A percentile compares a stretch with the other conserved stretches of the same genome.
Conservation (phyloP, 345 rosid genomes). For the Eucalyptus melliodora region DNA sequence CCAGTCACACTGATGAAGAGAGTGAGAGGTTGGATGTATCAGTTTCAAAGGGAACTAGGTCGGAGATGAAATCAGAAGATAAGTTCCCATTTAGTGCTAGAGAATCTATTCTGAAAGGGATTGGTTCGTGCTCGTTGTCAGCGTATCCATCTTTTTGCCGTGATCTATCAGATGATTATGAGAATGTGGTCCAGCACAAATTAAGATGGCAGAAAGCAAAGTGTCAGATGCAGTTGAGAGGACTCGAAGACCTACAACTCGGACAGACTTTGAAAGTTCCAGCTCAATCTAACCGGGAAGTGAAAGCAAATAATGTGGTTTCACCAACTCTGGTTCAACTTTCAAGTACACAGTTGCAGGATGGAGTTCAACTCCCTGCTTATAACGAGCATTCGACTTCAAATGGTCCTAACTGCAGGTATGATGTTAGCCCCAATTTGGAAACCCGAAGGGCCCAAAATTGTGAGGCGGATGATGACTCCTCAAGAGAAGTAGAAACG, state of each 20-base stretch:
- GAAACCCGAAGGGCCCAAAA: slow-evolving; percentile 12
- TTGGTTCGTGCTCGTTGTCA: slow-evolving; percentile 22
- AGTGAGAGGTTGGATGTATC: slow-evolving; percentile 16
- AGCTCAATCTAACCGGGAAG: neutral
- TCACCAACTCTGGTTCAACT: neutral
- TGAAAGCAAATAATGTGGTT: neutral
- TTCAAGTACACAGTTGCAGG: neutral
- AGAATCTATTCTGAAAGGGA: slow-evolving; percentile 7
- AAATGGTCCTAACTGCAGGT: neutral
- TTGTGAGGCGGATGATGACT: slow-evolving; percentile 1
- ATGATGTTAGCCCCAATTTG: slow-evolving; percentile 5
- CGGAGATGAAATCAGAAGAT: slow-evolving; percentile 6
- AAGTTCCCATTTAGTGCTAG: slow-evolving; percentile 1
- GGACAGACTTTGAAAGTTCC: slow-evolving; percentile 4
- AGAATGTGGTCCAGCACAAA: slow-evolving; percentile 38
- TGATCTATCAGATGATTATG: slow-evolving; percentile 17
- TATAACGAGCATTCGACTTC: neutral
- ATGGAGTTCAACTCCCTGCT: neutral
- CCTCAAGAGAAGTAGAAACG: neutral
- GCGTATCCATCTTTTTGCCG: neutral
- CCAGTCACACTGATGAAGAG: slow-evolving; percentile 50
- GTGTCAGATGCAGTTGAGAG: slow-evolving; percentile 42
- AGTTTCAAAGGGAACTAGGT: neutral
- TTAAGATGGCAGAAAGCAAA: slow-evolving; percentile 64
- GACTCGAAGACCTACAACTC: slow-evolving; percentile 37